Conservation (phyloP, 2,329 filamentous ascomycete genomes). For the Ilyonectria sp. region DNA sequence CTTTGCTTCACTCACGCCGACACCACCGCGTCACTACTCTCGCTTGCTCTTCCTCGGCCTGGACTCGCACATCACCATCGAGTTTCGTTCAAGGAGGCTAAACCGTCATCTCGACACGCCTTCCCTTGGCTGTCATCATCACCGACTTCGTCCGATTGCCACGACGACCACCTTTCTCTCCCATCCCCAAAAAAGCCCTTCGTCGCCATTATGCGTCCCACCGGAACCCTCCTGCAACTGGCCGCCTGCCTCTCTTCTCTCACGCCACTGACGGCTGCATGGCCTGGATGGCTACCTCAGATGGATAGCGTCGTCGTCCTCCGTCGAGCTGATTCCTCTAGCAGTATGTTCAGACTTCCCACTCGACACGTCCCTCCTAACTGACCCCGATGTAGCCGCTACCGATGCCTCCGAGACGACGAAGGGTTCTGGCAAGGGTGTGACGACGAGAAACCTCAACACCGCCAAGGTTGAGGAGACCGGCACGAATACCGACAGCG, state of each 20-base stretch:
- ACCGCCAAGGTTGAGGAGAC: constrained; percentile 7
- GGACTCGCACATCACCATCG: constrained; percentile 17
- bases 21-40: neutral
- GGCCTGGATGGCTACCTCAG: constrained; percentile 70
- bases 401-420: constrained; percentile 27
- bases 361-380: constrained; percentile 18
- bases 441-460: constrained; percentile 52
- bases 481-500: constrained; percentile 2
- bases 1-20: neutral
- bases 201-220: constrained; percentile 64
- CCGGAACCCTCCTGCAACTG: constrained; percentile 62
- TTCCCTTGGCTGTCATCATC: constrained; percentile 19
- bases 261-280: constrained; percentile 66
- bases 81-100: neutral
- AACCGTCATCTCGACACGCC: constrained; percentile 22
- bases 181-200: constrained; percentile 9
- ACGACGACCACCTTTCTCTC: constrained; percentile 11
- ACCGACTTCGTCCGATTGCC: constrained; percentile 2
- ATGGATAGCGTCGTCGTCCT: constrained; percentile 68
- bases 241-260: constrained; percentile 67
- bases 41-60: constrained; percentile 13
- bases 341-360: constrained; percentile 27
- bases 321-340: constrained; percentile 58
- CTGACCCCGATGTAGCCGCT: neutral
- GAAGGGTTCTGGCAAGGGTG: constrained; percentile 40